Evolutionary conservation across 148 eudicot genomes (phyloP), one percentile per base, ranked within the genome.

Genomic region (Rhododendron vialii): DNA sequence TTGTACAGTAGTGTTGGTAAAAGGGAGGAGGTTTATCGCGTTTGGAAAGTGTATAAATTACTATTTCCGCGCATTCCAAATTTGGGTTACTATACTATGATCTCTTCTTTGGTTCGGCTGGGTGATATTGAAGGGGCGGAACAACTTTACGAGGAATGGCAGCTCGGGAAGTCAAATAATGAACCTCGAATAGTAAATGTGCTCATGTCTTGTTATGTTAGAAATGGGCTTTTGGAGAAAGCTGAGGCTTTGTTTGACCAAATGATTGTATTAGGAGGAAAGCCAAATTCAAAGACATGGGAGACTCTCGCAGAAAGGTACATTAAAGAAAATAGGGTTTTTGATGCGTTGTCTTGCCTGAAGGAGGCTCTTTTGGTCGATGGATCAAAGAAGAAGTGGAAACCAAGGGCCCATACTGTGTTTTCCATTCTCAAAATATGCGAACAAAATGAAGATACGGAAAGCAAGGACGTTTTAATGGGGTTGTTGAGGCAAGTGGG

Each of bases 51-150:
- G 41, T 95, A 95, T 84, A 94, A 93, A 86, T 87, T 95, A 1
- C 26, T 81, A 30, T 95, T 93, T 75, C 82, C 89, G 7, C 88
- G 41, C 47, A 87, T 94, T 85, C 92, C 94, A 4, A 94, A 93
- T 83, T 87, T 91, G 89, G 95, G 95, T 18, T 94, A 97, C 89
- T 93, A 94, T 86, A 73, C 94, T 57, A 82, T 93, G 82, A 92
- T 97, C 18, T 93, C 98, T 80, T 84, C 99, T 30, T 92, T 97
- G 76, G 84, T 93, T 30, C 91, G 94, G 85, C 45, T 92, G 13
- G 94, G 90, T 82, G 98, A 97, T 83, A 92, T 95, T 77, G 92
- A 91, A 84, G 98, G 94, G 73, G 98, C 94, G 2, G 98, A 97
- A 91, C 88, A 86, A 30, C 61, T 95, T 24, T 97, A 91, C 78